Percentiles rank a stretch among this genome's conserved stretches.
These are phyloP conservation scores for Cercospora beticola DNA, from an alignment of 2,329 filamentous ascomycete genomes.

Conservation along the genomic window DNA sequence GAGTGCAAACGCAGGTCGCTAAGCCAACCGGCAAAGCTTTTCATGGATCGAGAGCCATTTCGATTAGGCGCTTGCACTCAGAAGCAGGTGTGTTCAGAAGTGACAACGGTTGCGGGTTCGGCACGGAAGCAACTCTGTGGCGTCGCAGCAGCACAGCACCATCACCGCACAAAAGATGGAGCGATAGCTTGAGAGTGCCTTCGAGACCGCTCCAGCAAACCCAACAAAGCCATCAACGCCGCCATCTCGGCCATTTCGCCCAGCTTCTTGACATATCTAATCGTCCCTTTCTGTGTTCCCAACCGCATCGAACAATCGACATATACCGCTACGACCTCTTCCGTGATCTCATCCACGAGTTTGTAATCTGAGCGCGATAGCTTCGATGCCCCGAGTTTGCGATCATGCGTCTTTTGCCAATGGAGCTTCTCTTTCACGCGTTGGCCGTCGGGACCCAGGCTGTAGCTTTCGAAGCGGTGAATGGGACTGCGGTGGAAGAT, in stretches of 20 bases:
- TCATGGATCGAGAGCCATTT: too few relatives aligned
- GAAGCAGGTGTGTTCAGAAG: too few relatives aligned
- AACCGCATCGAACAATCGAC: slow-evolving; percentile 15
- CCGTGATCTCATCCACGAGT: slow-evolving; percentile 20
- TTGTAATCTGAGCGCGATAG: slow-evolving; percentile 21
- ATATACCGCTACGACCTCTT: slow-evolving; percentile 24
- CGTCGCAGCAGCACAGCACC: too few relatives aligned
- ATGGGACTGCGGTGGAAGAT: slow-evolving; percentile 16
- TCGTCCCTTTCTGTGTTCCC: slow-evolving; percentile 17
- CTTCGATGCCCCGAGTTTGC: slow-evolving; percentile 20
- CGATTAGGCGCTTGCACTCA: too few relatives aligned
- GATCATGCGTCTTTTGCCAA: slow-evolving; percentile 21
- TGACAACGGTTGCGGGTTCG: too few relatives aligned
- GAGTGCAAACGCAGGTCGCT: too few relatives aligned
- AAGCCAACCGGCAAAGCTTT: too few relatives aligned
- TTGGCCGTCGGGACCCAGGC: neutral
- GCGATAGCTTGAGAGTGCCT: neutral
- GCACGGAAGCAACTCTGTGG: too few relatives aligned
- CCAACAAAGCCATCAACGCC: slow-evolving; percentile 22
- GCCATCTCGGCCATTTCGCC: slow-evolving; percentile 17
- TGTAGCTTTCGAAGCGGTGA: slow-evolving; percentile 17
- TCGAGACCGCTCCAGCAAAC: slow-evolving; percentile 17
- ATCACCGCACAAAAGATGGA: neutral
- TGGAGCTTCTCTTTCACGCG: slow-evolving; percentile 12
- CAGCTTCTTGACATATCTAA: slow-evolving; percentile 10